Evolutionary conservation across 2,329 filamentous ascomycete species (phyloP).

Genomic region (Hymenoscyphus salicellus): DNA sequence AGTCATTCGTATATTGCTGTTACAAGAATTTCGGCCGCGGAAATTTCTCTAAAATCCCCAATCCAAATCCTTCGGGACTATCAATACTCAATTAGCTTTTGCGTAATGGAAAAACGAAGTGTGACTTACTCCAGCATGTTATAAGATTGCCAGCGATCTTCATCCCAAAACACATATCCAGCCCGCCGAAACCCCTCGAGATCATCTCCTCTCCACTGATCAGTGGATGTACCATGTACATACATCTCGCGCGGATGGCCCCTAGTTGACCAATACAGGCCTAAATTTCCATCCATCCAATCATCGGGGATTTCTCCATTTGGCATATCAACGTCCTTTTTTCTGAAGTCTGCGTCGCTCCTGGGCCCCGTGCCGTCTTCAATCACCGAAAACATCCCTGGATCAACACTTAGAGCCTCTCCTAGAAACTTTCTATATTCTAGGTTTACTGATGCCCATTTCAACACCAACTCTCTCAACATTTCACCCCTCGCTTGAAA

Average conservation of each 20-base stretch:
- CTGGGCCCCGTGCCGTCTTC: neutral
- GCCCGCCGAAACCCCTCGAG: neutral
- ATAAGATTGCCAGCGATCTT: neutral
- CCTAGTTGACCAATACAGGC: neutral
- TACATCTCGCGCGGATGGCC: neutral
- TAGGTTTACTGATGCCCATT: neutral
- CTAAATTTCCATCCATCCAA: neutral
- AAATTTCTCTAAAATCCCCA: neutral
- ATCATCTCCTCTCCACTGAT: neutral
- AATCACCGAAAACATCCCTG: neutral
- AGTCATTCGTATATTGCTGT: neutral
- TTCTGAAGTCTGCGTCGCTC: neutral
- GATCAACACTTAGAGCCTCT: neutral
- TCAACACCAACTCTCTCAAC: neutral
- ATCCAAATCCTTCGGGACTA: neutral
- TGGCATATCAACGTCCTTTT: neutral
- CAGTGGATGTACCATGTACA: neutral
- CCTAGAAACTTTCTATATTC: neutral
- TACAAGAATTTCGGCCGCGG: neutral
- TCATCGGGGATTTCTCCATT: neutral
- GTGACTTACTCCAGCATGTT: neutral
- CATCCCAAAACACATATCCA: conserved; percentile 1
- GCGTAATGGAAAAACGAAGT: neutral
- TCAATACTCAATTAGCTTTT: neutral
- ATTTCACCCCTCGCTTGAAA: conserved; percentile 3